Base-by-base conservation (phyloP, 495 filamentous ascomycete genomes). In the Cercophora newfieldiana region DNA sequence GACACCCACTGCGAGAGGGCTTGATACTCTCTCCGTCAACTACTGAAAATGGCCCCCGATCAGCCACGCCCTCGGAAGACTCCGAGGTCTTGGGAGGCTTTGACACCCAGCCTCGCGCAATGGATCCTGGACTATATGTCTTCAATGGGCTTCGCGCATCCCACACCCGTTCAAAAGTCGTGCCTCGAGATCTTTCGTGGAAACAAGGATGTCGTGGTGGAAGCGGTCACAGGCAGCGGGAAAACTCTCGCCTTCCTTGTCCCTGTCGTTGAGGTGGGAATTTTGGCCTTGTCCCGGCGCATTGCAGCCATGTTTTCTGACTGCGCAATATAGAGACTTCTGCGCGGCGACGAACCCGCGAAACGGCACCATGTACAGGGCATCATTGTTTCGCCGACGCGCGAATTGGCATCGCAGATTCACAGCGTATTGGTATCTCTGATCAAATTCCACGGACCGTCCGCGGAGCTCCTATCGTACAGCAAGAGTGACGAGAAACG, bases 201-300 rank as follows among this genome's bases (percentile, higher is more conserved):
- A 7, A 92, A 98, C 76, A 97, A 97, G 71, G 95, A 98, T 79
- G 94, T 98, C 0, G 94, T 98, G 2, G 94, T 97, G 28, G 94
- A 97, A 84, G 96, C 95, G 1, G 95, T 97, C 7, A 99, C 95
- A 2, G 95, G 96, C 7, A 95, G 91, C 72, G 95, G 95, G 51
- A 99, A 99, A 78, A 98, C 95, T 0, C 79, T 97, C 49, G 89
- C 93, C 1, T 98, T 95, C 71, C 77, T 99, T 54, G 91, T 99
- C 26, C 95, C 95, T 0, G 79, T 97, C 1, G 83, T 97, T 14
- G 92, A 97, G 66, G 73, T 74, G 48, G 29, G 60, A n/a, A 16
- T 51, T 0, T 56, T 0, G 55, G 7, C 0, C 0, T 30, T 7
- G 5, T 25, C 24, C 1, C 22, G 31, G 19, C 18, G 16, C 19